These are phyloP conservation scores for Claviceps pazoutovae DNA, from an alignment of 2,329 filamentous ascomycete genomes.

Conservation along the genomic window DNA sequence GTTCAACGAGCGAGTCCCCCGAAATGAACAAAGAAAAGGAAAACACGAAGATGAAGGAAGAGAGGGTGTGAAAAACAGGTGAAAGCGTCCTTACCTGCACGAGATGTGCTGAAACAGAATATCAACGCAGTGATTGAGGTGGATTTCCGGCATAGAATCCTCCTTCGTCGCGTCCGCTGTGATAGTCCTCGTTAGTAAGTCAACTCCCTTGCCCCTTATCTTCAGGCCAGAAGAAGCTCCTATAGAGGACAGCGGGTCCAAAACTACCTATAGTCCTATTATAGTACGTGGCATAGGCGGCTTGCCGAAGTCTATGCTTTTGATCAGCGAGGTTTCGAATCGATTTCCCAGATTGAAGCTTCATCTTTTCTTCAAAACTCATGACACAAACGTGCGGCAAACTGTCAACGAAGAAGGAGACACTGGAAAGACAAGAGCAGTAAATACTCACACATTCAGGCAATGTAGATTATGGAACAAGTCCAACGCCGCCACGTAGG, in stretches of 20 bases:
- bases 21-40: too few species aligned
- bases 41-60: not conserved
- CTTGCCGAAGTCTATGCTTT: not conserved
- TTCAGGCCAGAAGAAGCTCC: too few species aligned
- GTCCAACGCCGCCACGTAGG: not conserved
- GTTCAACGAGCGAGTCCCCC: too few species aligned
- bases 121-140: constrained; percentile 1
- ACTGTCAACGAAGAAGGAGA: not conserved
- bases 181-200: too few species aligned
- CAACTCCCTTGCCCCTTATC: too few species aligned
- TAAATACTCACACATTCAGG: not conserved
- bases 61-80: too few species aligned
- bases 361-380: too few species aligned
- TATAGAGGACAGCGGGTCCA: too few species aligned
- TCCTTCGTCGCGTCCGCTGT: not conserved
- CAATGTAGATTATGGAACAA: not conserved
- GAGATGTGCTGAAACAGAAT: constrained; percentile 1
- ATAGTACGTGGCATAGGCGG: not conserved
- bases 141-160: not conserved
- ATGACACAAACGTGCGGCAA: too few species aligned
- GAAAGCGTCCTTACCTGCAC: not conserved
- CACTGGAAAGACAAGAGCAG: not conserved
- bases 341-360: too few species aligned
- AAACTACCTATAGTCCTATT: not conserved
- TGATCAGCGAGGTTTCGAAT: too few species aligned